Evolutionary conservation across 352 stramenopile genomes (phyloP).

Genomic region (Phytophthora kernoviae): DNA sequence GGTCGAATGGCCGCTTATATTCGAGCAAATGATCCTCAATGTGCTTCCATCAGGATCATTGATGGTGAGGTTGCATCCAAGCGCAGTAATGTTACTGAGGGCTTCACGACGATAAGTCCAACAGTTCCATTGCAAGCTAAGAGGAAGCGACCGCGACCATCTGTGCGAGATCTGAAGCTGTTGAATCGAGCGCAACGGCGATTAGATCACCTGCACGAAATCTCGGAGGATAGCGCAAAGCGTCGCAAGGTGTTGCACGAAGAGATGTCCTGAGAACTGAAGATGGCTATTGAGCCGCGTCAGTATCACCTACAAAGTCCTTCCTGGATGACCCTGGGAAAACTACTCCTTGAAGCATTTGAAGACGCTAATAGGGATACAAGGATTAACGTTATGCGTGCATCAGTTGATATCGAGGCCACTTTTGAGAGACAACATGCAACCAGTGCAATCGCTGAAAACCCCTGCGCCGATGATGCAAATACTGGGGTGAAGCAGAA

Average conservation of each 20-base stretch:
- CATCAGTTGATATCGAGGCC: slow-evolving; percentile 32
- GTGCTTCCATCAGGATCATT: slow-evolving; percentile 38
- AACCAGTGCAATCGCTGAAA: neutral
- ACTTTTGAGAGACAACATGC: slow-evolving; percentile 15
- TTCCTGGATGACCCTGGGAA: slow-evolving; percentile 60
- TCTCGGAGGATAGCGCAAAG: slow-evolving; percentile 26
- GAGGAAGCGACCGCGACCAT: slow-evolving; percentile 2
- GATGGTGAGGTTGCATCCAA: slow-evolving; percentile 8
- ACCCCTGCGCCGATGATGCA: neutral
- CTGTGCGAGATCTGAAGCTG: slow-evolving; percentile 13
- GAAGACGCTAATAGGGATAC: slow-evolving; percentile 54
- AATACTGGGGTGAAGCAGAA: slow-evolving; percentile 4
- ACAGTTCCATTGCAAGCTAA: neutral
- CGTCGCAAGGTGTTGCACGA: slow-evolving; percentile 33
- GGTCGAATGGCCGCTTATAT: slow-evolving; percentile 51
- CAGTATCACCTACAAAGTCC: slow-evolving; percentile 47
- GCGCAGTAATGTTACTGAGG: neutral
- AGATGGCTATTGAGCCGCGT: slow-evolving; percentile 16
- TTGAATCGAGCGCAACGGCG: slow-evolving; percentile 19
- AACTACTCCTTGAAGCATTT: slow-evolving; percentile 66
- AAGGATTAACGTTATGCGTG: slow-evolving; percentile 19
- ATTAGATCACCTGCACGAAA: slow-evolving; percentile 29
- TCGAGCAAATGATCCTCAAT: slow-evolving; percentile 47
- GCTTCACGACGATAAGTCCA: too few relatives aligned
- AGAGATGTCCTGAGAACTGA: slow-evolving; percentile 22